Evolutionary conservation across 306 rosid genomes (phyloP), one percentile per base, ranked within the genome.

Genomic region (Lagenaria siceraria): DNA sequence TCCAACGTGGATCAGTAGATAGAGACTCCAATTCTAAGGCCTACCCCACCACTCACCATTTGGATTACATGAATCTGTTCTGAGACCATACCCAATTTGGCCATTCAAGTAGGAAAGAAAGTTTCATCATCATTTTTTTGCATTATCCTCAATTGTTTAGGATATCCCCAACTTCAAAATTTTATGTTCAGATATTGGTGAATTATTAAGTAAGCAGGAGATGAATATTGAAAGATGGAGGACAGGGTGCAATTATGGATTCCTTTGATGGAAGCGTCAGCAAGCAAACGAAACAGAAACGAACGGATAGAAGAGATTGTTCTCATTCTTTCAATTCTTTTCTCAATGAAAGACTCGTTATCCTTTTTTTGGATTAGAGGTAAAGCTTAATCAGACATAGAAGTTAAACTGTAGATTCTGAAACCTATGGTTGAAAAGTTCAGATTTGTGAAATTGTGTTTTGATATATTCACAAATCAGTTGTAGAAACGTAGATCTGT

Each of bases 31-130:
- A 31, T 31, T 33, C 17, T 29, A 66, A 17, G 25, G 42, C 31
- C 33, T 68, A 68, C 74, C 74, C 52, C 74, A 68, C 74, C 74
- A 68, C 89, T 84, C 86, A 76, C 86, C 83, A 81, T 74, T 24
- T 75, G 87, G 81, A 85, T 86, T 55, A 74, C 82, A 77, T 74
- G 52, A 77, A 81, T 35, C 35, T 25, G 6, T 61, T 59, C 75
- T 56, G 70, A 79, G 53, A 38, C 60, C 53, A 68, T 38, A 40
- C 74, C 53, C 19, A 68, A 68, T 40, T 68, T 68, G 74, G 74
- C 33, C 74, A 68, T 68, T 68, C 53, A 68, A 68, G 33, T n/a
- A 21, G 11, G 53, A 68, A 66, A 2, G 10, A 46, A 22, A 66
- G 74, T 66, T 66, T 68, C 74, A 21, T 68, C 53, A 40, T 40